Base-by-base conservation (phyloP, 495 filamentous ascomycete genomes). In the Immersiella caudata region DNA sequence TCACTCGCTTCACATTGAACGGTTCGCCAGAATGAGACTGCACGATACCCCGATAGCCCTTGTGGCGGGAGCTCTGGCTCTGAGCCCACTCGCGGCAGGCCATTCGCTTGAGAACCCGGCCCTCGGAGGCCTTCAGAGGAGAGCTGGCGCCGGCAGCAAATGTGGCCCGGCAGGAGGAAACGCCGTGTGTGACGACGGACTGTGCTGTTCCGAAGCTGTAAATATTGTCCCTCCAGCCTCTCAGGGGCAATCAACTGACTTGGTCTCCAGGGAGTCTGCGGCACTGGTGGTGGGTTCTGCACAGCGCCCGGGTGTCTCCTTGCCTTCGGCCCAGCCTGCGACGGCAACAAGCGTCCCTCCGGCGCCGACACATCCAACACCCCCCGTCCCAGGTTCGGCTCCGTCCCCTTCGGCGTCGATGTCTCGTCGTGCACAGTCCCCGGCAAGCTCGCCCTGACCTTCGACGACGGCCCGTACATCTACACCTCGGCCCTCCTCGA, bases 391-490 rank as follows among this genome's bases (percentile, higher is more conserved):
- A 73, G 79, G 14, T 52, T 85, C 35, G 87, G 87, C 27, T 70
- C 65, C 33, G 82, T 83, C 18, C 78, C 79, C 12, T 87, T 85
- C 71, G 81, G 77, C 6, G 66, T 72, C 9, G 76, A 80, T 16
- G 86, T 91, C 65, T 81, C 79, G 33, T 77, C 77, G 35, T 91
- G 89, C 74, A 80, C 71, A 9, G 74, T 78, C 5, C 76, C 79
- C 1, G 84, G 85, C 50, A 83, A 82, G 16, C 79, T 92, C 64
- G 90, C 90, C 49, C 75, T 92, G 60, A 92, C 90, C 0, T 93
- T 85, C 70, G 89, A 92, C 70, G 90, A 93, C 74, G 90, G 90
- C 0, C 89, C 90, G 4, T 87, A 85, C 60, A 74, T 79, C 18
- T 90, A 87, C 73, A 92, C 90, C 0, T 71, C 69, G 9, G 81